Evolutionary conservation across 169 alveolate genomes (phyloP).

Genomic region (Plasmodium fragile): DNA sequence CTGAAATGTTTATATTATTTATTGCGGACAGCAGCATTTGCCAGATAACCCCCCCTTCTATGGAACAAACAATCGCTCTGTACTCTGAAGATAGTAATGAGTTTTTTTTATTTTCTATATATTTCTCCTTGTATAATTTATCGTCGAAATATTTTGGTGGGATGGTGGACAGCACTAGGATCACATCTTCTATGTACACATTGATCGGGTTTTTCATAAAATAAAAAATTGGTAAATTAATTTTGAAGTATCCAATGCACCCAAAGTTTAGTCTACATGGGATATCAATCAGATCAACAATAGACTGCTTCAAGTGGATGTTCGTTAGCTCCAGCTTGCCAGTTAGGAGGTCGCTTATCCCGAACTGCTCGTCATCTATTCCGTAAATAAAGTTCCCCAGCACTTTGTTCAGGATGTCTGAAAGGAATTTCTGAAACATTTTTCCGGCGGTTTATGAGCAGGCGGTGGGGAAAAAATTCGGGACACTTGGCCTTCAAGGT

Average conservation of each 20-base stretch:
- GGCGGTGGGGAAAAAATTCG: neutral
- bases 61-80: constrained; percentile 67
- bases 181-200: constrained; percentile 75
- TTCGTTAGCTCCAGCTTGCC: constrained; percentile 75
- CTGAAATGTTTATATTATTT: constrained; percentile 65
- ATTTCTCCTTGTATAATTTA: constrained; percentile 74
- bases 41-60: constrained; percentile 78
- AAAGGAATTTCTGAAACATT: constrained; percentile 69
- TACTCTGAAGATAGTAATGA: constrained; percentile 68
- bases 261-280: constrained; percentile 77
- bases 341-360: constrained; percentile 58
- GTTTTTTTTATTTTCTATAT: constrained; percentile 67
- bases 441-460: neutral
- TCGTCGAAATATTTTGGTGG: constrained; percentile 75
- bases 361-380: constrained; percentile 49
- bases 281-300: constrained; percentile 62
- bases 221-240: constrained; percentile 74
- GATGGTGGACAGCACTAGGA: constrained; percentile 64
- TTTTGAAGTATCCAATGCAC: constrained; percentile 73
- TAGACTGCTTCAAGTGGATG: constrained; percentile 61
- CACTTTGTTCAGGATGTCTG: constrained; percentile 55
- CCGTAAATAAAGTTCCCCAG: constrained; percentile 76
- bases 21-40: constrained; percentile 72
- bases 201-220: constrained; percentile 75
- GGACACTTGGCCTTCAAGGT: neutral